Conservation (phyloP, 2,329 filamentous ascomycete genomes). For the Colletotrichum lentis region DNA sequence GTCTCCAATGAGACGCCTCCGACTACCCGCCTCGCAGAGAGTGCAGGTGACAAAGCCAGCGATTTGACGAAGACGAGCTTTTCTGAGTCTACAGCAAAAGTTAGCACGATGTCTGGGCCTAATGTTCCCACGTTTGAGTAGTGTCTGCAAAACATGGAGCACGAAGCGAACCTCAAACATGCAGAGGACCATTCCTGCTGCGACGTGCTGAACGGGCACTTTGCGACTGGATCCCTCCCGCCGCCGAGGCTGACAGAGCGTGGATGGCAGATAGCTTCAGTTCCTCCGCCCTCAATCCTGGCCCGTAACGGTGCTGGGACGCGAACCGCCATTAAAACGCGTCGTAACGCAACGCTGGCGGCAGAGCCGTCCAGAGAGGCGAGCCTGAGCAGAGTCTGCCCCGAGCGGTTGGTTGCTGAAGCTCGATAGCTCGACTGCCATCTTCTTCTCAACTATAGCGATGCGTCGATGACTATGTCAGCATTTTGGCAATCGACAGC, state of each 20-base stretch:
- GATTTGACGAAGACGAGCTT: constrained; percentile 41
- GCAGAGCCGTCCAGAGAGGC: constrained; percentile 39
- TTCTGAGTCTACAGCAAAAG: constrained; percentile 39
- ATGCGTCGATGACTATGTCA: not conserved
- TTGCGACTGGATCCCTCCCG: constrained; percentile 32
- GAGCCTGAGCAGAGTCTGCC: constrained; percentile 42
- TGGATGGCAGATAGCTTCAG: constrained; percentile 43
- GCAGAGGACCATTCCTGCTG: constrained; percentile 45
- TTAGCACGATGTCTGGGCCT: not conserved
- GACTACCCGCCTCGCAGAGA: constrained; percentile 41
- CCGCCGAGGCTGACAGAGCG: constrained; percentile 40
- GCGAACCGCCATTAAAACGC: constrained; percentile 43
- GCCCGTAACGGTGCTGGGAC: constrained; percentile 41
- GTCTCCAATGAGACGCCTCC: constrained; percentile 4
- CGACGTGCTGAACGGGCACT: constrained; percentile 43
- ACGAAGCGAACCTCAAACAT: constrained; percentile 42
- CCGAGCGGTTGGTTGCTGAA: constrained; percentile 36
- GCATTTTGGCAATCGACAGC: not conserved
- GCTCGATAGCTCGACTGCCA: not conserved
- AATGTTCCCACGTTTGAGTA: not conserved
- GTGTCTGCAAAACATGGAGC: too few species aligned
- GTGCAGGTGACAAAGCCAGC: constrained; percentile 44
- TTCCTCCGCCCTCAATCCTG: constrained; percentile 39
- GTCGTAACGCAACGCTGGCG: constrained; percentile 39
- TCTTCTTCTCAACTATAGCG: not conserved